Conservation (phyloP, 805 yeast genomes). For the Lipomyces sp. region DNA sequence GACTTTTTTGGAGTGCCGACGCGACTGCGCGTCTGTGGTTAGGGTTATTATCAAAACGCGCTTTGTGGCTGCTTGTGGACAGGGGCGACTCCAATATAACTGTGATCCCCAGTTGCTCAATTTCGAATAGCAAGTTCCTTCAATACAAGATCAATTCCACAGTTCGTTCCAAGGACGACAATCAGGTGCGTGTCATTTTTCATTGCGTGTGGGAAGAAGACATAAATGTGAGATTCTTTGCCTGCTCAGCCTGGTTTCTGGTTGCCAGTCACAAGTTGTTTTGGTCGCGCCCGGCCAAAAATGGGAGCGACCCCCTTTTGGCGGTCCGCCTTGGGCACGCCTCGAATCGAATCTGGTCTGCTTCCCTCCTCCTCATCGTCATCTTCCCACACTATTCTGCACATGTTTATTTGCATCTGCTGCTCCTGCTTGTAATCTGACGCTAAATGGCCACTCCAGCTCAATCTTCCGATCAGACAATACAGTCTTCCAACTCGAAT, state of each 20-base stretch:
- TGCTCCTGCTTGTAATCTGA: constrained; percentile 1
- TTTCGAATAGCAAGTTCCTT: too few relatives aligned
- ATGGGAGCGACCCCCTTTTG: background rate
- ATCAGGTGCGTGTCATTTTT: background rate
- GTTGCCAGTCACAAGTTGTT: background rate
- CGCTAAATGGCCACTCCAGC: background rate
- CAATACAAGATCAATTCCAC: background rate
- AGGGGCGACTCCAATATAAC: too few relatives aligned
- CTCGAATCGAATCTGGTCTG: background rate
- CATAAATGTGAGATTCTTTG: background rate
- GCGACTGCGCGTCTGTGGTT: too few relatives aligned
- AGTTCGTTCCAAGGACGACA: background rate
- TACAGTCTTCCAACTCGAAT: constrained; percentile 11
- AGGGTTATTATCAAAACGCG: too few relatives aligned
- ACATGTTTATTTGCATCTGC: background rate
- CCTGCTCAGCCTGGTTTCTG: background rate
- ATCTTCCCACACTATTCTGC: background rate
- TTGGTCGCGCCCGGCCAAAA: background rate
- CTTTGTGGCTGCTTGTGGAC: too few relatives aligned
- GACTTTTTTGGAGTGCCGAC: too few relatives aligned
- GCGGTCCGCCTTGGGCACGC: background rate
- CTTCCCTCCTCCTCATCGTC: background rate
- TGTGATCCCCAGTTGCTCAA: too few relatives aligned
- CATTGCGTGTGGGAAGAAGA: background rate
- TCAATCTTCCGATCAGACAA: background rate